Evolutionary conservation across 208 protist species (phyloP).

Genomic region (Leishmania guyanensis): DNA sequence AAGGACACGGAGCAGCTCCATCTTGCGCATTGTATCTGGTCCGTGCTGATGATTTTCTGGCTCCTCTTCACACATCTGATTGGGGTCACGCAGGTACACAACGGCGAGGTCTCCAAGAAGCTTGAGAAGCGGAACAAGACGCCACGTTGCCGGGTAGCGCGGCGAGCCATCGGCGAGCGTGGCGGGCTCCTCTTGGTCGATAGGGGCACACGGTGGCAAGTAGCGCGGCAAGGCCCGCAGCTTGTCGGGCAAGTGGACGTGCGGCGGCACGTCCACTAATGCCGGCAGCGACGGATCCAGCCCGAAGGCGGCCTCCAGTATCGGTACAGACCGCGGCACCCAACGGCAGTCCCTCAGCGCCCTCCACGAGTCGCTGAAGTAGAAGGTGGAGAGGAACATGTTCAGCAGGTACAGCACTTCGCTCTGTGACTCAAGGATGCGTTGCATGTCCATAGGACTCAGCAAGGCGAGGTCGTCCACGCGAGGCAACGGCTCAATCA

Average conservation of each 20-base stretch:
- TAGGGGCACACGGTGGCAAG: slow-evolving; percentile 12
- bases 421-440: slow-evolving; percentile 77
- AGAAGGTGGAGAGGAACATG: slow-evolving; percentile 76
- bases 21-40: slow-evolving; percentile 77
- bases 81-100: slow-evolving; percentile 38
- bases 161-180: not conserved
- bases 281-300: slow-evolving; percentile 29
- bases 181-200: not conserved
- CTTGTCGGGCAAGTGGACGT: slow-evolving; percentile 32
- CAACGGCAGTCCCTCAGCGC: slow-evolving; percentile 49
- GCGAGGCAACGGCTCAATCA: slow-evolving; percentile 26
- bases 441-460: slow-evolving; percentile 27
- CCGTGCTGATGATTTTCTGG: slow-evolving; percentile 70
- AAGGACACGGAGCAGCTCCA: slow-evolving; percentile 76
- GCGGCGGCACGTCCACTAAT: slow-evolving; percentile 38
- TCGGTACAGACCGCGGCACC: slow-evolving; percentile 52
- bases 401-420: slow-evolving; percentile 86
- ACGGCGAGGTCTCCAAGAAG: slow-evolving; percentile 37
- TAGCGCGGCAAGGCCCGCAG: slow-evolving; percentile 41
- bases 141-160: slow-evolving; percentile 28
- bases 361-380: slow-evolving; percentile 75
- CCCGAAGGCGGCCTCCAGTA: slow-evolving; percentile 70
- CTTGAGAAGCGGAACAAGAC: slow-evolving; percentile 29
- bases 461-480: slow-evolving; percentile 13
- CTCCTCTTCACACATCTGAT: slow-evolving; percentile 40